Evolutionary conservation across 768 basidiomycete species (phyloP), one percentile per base, ranked within the genome.

Genomic region (Agrocybe praecox): DNA sequence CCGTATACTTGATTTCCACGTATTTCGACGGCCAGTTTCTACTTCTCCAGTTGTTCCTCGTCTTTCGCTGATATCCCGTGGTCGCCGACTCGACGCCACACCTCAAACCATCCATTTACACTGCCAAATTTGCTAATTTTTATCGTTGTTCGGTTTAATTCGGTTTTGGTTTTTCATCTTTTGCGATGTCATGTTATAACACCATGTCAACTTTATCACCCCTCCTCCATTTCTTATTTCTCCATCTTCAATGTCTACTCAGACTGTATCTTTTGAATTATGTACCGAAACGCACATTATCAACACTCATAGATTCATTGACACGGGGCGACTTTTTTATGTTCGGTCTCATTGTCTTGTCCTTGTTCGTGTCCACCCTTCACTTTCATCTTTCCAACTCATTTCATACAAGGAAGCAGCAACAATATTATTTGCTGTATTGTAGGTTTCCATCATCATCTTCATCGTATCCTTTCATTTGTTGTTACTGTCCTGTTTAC

Each of bases 21-120:
- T 42, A 43, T 58, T 56, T 46, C 51, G 57, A 62, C 59, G 64
- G 64, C 64, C 64, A 62, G 64, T 65, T 53, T 24, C 59, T n/a
- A n/a, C n/a, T n/a, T 22, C 55, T 49, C 53, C 43, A 43, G 15
- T 58, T 52, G 22, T 54, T 44, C 53, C 44, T 40, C 43, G 36
- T 40, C 56, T 22, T 59, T 54, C 61, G 46, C 59, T 65, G 57
- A 65, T 62, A 49, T 57, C 55, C 42, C 58, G 44, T 53, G 34
- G 24, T 43, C 48, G 17, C 17, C 52, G 40, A 26, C 17, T 19
- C 46, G 23, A 34, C 19, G 18, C 23, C 45, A 32, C 26, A 29
- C 9, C 21, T 36, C 44, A 46, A 43, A 19, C 29, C 26, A 52
- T 26, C 43, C 24, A 24, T 33, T 45, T 40, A 22, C 24, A 14